A percentile compares a stretch with the other conserved stretches of the same genome.
Evolutionary conservation across 2,329 filamentous ascomycete species (phyloP).

Genomic region (Diaporthe ilicicola): DNA sequence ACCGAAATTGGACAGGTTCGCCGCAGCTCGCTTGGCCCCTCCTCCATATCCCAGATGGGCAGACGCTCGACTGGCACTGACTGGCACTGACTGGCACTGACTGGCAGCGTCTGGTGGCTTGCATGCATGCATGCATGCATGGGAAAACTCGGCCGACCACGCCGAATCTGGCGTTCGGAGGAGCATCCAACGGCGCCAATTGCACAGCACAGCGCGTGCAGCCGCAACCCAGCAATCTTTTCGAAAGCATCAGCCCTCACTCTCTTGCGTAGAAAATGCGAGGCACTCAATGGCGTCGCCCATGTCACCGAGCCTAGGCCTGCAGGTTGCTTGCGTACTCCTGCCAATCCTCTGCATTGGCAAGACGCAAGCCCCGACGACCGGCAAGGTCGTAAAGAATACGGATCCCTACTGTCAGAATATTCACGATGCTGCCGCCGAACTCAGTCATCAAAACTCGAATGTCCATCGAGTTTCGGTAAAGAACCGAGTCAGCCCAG

Average conservation of each 20-base stretch:
- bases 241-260: neutral
- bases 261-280: neutral
- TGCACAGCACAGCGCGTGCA: constrained; percentile 19
- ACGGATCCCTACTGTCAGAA: neutral
- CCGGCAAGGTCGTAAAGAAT: neutral
- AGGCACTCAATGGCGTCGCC: constrained; percentile 3
- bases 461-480: constrained; percentile 22
- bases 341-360: neutral
- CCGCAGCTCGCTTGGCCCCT: constrained; percentile 29
- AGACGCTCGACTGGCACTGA: constrained; percentile 14
- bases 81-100: no score
- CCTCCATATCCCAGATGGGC: constrained; percentile 4
- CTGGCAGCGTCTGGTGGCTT: constrained; percentile 28
- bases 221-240: neutral
- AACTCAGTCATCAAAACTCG: neutral
- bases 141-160: constrained; percentile 6
- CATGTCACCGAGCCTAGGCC: neutral
- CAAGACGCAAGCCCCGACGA: neutral
- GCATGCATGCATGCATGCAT: constrained; percentile 22
- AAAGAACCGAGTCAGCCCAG: constrained; percentile 27
- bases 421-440: neutral
- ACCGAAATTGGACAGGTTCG: constrained; percentile 32
- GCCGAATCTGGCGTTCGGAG: constrained; percentile 26
- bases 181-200: constrained; percentile 22
- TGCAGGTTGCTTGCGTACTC: constrained; percentile 10